Base-by-base conservation (phyloP, 805 yeast species). In the Candida pini region DNA sequence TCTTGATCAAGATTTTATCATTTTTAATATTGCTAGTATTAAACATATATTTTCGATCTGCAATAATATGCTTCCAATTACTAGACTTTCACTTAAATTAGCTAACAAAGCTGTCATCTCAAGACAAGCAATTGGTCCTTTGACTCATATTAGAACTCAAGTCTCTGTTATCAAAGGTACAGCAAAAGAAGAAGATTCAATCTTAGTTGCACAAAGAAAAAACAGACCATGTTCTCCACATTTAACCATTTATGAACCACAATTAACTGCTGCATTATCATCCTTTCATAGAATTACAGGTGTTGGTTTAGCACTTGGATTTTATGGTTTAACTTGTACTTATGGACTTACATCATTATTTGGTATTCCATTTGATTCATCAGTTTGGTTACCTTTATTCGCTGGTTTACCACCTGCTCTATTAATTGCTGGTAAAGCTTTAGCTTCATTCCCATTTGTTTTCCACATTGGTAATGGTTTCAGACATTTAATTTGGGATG, bases 401-500 rank as follows among this genome's bases (percentile, higher is more conserved):
- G 78, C 81, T 25, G 69, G 78, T 15, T 67, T 83, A 44, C 92
- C 96, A 28, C 56, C 73, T 14, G 69, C 68, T 36, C 66, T 72
- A 26, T 83, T 88, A 63, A 48, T 73, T 39, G 66, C 69, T 17
- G 64, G 76, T 39, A 92, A 92, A 69, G 78, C 81, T 33, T 54
- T 75, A 26, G 75, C 81, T 54, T 77, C 92, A 7, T 75, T 75
- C 68, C 89, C 96, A 47, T 87, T 92, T 62, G 82, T 83, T 20
- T 88, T 76, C 81, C 98, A 92, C 64, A 53, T 73, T 30, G 76
- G 70, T 58, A 87, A 89, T 60, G 97, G 97, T 51, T 41, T 90
- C 44, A 86, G 98, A 74, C 98, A 92, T 62, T 67, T 90, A 62
- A 56, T 85, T 36, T 92, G 98, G 98, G 98, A 92, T 61, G 60